Percentiles rank a stretch among this genome's conserved stretches.
Evolutionary conservation across 306 rosid genomes (phyloP).

Genomic region (Coriaria nepalensis): DNA sequence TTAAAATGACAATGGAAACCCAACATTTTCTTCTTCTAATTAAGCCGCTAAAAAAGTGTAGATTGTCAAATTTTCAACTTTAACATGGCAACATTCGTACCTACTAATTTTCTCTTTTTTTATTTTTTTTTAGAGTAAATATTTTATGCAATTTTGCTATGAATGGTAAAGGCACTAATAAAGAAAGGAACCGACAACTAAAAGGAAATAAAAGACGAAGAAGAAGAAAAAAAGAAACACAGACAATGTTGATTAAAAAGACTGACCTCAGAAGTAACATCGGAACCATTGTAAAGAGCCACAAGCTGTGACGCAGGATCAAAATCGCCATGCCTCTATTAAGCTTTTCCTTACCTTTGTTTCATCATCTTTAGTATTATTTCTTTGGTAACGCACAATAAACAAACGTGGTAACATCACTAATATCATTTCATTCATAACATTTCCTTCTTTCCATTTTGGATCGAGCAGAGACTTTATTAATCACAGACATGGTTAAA

Average conservation of each 20-base stretch:
- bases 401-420: conserved; percentile 55
- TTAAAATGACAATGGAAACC: too few relatives aligned
- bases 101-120: too few relatives aligned
- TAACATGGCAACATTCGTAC: too few relatives aligned
- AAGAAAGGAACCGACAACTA: not conserved
- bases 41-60: too few relatives aligned
- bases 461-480: conserved; percentile 1
- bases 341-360: conserved; percentile 21
- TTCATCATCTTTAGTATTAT: conserved; percentile 36
- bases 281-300: conserved; percentile 70
- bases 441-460: too few relatives aligned
- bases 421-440: not conserved
- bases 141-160: too few relatives aligned
- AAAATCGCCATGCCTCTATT: conserved; percentile 37
- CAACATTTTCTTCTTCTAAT: too few relatives aligned
- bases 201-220: not conserved
- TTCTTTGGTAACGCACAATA: conserved; percentile 65
- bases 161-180: not conserved
- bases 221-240: not conserved
- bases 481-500: conserved; percentile 11
- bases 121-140: too few relatives aligned
- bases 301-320: conserved; percentile 84
- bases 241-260: not conserved
- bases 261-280: conserved; percentile 51
- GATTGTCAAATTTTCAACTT: too few relatives aligned